These are phyloP conservation scores for Dactylonectria macrodidyma DNA, from an alignment of 2,329 filamentous ascomycete species.

Conservation along the genomic window DNA sequence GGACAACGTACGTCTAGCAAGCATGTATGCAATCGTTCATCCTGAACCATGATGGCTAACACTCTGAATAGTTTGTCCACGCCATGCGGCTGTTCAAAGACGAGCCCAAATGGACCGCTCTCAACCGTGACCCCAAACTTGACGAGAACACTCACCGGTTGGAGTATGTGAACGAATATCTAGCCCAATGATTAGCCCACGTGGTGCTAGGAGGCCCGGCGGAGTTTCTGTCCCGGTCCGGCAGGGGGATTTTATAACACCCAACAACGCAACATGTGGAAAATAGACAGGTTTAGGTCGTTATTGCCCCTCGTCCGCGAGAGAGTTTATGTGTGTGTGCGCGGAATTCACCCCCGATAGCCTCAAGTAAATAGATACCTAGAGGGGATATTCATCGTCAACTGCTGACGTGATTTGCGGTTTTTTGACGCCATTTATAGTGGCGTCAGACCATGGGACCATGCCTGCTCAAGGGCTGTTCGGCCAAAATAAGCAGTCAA, in stretches of 20 bases:
- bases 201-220: constrained; percentile 23
- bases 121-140: constrained; percentile 85
- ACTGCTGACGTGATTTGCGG: constrained; percentile 22
- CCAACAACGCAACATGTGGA: neutral
- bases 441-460: neutral
- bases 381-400: constrained; percentile 5
- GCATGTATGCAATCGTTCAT: neutral
- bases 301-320: neutral
- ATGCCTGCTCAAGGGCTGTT: neutral
- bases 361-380: neutral
- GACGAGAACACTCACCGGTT: constrained; percentile 85
- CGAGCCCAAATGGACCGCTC: constrained; percentile 96
- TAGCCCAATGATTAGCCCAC: constrained; percentile 50
- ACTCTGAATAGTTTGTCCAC: constrained; percentile 81
- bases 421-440: constrained; percentile 13
- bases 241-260: neutral
- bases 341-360: neutral
- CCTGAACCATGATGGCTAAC: constrained; percentile 7
- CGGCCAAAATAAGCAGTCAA: neutral
- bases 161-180: constrained; percentile 76
- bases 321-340: neutral
- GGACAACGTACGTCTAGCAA: constrained; percentile 78
- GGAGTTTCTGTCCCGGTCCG: neutral
- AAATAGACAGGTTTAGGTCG: neutral
- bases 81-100: constrained; percentile 98